These are phyloP conservation scores for Lactarius psammicola DNA, from an alignment of 768 basidiomycete genomes.

Conservation along the genomic window DNA sequence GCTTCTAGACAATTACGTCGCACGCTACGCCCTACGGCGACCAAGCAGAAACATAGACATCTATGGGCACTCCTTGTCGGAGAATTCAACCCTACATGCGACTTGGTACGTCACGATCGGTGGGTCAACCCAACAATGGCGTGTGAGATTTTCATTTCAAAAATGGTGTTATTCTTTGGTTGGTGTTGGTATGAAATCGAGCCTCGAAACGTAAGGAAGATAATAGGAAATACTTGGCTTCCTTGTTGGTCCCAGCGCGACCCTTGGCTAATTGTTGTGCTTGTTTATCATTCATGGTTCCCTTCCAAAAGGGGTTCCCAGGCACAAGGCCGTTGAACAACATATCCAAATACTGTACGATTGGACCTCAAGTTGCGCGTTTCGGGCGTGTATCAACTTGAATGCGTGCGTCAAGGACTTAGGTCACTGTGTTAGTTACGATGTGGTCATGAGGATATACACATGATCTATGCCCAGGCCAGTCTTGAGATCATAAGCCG, in stretches of 20 bases:
- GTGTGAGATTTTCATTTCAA: background rate
- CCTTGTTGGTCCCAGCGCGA: background rate
- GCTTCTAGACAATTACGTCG: conserved; percentile 17
- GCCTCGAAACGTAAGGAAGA: background rate
- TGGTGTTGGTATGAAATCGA: background rate
- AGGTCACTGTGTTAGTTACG: background rate
- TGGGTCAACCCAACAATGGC: background rate
- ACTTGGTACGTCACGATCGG: conserved; percentile 16
- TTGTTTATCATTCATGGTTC: background rate
- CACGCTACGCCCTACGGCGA: background rate
- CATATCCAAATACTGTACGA: conserved; percentile 3
- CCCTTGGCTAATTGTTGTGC: background rate
- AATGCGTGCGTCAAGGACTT: background rate
- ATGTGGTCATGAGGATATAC: background rate
- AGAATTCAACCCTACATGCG: conserved; percentile 1
- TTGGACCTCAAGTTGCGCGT: conserved; percentile 2
- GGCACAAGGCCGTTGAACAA: conserved; percentile 12
- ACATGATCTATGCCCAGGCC: background rate
- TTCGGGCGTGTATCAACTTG: conserved; percentile 2
- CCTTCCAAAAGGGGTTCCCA: background rate
- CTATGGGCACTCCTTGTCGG: conserved; percentile 1
- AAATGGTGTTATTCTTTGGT: background rate
- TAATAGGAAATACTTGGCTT: background rate
- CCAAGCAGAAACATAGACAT: too few species aligned
- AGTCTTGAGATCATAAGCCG: background rate